A percentile compares a stretch with the other conserved stretches of the same genome.
phyloP scores from a whole-genome alignment of 1,284 basidiomycete species.

The Apiotrichum veenhuisii region DNA sequence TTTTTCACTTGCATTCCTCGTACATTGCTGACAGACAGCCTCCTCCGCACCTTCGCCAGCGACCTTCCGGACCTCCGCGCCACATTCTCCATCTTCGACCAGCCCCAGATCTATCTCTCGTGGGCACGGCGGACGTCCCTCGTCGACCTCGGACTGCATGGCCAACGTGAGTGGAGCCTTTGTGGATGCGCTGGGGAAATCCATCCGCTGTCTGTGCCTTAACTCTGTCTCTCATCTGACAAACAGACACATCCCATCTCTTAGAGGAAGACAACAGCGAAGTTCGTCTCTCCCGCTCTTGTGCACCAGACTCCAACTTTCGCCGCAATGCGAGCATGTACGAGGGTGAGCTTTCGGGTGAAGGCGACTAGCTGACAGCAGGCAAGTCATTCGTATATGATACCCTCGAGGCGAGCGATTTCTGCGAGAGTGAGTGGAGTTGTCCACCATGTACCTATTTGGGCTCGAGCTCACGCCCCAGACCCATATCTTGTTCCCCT shows the following conservation, averaged over 20 bases:
- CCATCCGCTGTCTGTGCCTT: not conserved
- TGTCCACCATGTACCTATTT: no score
- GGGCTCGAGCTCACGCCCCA: not conserved
- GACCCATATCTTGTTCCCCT: conserved; percentile 45
- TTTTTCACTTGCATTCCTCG: no score
- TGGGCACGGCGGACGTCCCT: conserved; percentile 47
- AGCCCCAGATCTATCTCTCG: conserved; percentile 52
- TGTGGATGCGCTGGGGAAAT: no score
- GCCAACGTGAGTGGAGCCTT: conserved; percentile 44
- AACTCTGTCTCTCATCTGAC: not conserved
- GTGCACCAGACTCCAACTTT: conserved; percentile 41
- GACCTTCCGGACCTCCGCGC: conserved; percentile 47
- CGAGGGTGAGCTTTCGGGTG: conserved; percentile 16
- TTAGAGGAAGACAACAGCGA: conserved; percentile 38
- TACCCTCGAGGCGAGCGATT: conserved; percentile 38
- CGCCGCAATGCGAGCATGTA: conserved; percentile 21
- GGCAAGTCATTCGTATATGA: conserved; percentile 45
- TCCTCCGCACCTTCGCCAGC: conserved; percentile 43
- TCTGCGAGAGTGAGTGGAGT: conserved; percentile 34
- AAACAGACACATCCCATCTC: conserved; percentile 3
- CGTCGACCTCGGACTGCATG: conserved; percentile 47
- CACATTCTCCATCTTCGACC: conserved; percentile 53
- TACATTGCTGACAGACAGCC: conserved; percentile 17
- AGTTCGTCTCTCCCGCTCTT: conserved; percentile 37
- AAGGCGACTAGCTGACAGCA: conserved; percentile 4